Conservation (phyloP, 108 stramenopile species). For the Nitzschia sp. region DNA sequence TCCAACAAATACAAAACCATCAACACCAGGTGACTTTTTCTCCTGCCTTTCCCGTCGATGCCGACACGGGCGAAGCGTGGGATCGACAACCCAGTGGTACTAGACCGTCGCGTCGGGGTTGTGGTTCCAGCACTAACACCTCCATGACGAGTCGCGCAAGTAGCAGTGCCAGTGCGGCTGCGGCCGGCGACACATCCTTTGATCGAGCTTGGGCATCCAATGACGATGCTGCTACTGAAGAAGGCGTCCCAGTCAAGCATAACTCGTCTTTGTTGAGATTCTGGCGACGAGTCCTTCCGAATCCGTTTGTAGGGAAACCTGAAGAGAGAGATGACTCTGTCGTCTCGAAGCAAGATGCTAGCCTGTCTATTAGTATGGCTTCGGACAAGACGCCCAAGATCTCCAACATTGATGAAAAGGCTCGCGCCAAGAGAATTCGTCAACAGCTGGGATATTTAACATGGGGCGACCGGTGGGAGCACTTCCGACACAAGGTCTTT, state of each 20-base stretch:
- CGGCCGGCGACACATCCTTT: constrained; percentile 4
- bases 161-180: too few relatives aligned
- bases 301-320: background rate
- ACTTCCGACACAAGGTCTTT: background rate
- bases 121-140: background rate
- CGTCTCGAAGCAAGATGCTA: constrained; percentile 13
- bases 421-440: constrained; percentile 4
- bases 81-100: background rate
- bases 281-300: constrained; percentile 3
- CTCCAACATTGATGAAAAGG: constrained; percentile 18
- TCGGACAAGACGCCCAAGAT: constrained; percentile 27
- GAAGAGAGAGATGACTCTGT: background rate
- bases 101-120: background rate
- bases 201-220: constrained; percentile 9
- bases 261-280: background rate
- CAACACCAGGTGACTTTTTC: constrained; percentile 9
- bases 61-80: constrained; percentile 19
- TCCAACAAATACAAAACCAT: background rate
- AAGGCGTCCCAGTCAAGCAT: background rate
- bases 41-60: constrained; percentile 4
- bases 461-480: background rate
- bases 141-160: background rate
- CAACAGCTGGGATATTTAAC: background rate
- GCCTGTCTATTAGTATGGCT: constrained; percentile 4
- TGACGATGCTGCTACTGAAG: background rate